Conservation (phyloP, 2,329 filamentous ascomycete genomes). For the Ceratocystis cacaofunesta region DNA sequence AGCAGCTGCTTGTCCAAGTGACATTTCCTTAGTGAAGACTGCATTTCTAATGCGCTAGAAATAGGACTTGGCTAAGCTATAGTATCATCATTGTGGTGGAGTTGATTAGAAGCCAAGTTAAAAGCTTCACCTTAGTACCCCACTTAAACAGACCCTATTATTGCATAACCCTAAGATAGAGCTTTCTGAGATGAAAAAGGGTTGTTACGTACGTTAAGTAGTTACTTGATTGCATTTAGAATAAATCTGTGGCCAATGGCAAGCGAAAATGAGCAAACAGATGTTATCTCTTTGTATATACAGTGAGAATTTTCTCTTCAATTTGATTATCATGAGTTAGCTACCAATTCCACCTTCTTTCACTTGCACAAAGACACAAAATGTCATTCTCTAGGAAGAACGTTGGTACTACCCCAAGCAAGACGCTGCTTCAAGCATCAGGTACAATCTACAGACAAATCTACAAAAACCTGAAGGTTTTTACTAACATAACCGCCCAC, state of each 20-base stretch:
- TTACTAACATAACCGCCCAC: background rate
- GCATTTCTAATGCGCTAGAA: background rate
- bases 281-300: too few species aligned
- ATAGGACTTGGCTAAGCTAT: background rate
- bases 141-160: background rate
- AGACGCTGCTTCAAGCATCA: background rate
- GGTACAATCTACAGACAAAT: background rate
- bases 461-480: background rate
- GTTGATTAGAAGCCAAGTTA: background rate
- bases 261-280: too few species aligned
- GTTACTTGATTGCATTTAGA: background rate
- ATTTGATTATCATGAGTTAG: too few species aligned
- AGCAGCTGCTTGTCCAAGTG: background rate
- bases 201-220: background rate
- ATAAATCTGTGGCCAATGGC: too few species aligned
- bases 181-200: background rate
- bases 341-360: too few species aligned
- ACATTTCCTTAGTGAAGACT: slow-evolving; percentile 2
- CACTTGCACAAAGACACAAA: background rate
- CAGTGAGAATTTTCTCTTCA: too few species aligned
- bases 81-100: background rate
- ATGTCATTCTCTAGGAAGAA: background rate
- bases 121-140: background rate
- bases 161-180: background rate
- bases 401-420: background rate